These are phyloP conservation scores for Didymella arachidicola DNA, from an alignment of 2,329 filamentous ascomycete species.

Conservation along the genomic window DNA sequence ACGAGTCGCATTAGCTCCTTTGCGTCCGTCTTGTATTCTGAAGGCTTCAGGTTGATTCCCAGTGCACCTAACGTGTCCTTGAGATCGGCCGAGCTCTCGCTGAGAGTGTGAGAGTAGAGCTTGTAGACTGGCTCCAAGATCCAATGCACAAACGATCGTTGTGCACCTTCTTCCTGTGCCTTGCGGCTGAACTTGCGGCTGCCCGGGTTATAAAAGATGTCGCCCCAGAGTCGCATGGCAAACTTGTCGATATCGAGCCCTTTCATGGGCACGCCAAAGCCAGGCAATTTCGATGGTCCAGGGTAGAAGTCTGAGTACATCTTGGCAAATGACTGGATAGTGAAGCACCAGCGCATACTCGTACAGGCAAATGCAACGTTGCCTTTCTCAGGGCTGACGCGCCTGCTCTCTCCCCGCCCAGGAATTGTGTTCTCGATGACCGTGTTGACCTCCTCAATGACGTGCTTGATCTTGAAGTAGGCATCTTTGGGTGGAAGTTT, in stretches of 20 bases:
- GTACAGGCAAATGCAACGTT: constrained; percentile 98
- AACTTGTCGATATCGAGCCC: constrained; percentile 80
- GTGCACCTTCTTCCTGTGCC: constrained; percentile 78
- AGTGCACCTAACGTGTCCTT: constrained; percentile 79
- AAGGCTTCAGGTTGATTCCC: constrained; percentile 87
- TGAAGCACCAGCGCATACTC: constrained; percentile 96
- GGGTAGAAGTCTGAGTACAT: constrained; percentile 94
- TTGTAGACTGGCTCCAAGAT: constrained; percentile 98
- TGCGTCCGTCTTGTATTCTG: constrained; percentile 88
- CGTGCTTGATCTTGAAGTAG: constrained; percentile 98
- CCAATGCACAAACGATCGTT: constrained; percentile 91
- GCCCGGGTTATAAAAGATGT: constrained; percentile 92
- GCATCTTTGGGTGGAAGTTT: constrained; percentile 94
- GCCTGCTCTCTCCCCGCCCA: constrained; percentile 76
- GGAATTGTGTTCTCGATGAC: constrained; percentile 89
- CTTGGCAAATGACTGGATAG: constrained; percentile 88
- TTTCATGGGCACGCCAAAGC: constrained; percentile 47
- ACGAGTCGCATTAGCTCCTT: constrained; percentile 87
- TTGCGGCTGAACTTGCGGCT: constrained; percentile 94
- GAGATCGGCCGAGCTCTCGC: constrained; percentile 84
- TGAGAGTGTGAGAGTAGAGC: constrained; percentile 92
- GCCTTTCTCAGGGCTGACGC: constrained; percentile 93
- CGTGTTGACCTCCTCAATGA: constrained; percentile 98
- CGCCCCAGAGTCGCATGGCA: constrained; percentile 87
- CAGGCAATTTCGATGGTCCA: constrained; percentile 54